Percentiles rank a stretch among this genome's conserved stretches.
Evolutionary conservation across 2,329 filamentous ascomycete species (phyloP).

Genomic region (Penicillium sp.): DNA sequence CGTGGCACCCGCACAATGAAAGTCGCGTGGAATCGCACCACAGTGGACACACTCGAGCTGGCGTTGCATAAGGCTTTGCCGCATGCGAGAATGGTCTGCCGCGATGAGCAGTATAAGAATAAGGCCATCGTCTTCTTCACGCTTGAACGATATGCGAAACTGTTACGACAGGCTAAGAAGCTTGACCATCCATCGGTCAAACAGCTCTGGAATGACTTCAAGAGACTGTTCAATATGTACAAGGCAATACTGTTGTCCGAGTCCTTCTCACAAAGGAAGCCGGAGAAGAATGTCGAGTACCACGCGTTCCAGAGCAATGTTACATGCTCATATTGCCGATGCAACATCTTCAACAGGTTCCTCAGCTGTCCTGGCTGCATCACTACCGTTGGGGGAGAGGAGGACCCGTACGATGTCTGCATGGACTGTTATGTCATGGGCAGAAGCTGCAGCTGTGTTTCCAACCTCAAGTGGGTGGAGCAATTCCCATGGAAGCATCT

Average conservation of each 20-base stretch:
- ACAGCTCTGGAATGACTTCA: slow-evolving; percentile 79
- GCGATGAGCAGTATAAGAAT: slow-evolving; percentile 98
- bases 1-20: slow-evolving; percentile 94
- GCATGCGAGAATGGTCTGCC: slow-evolving; percentile 83
- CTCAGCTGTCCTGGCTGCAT: slow-evolving; percentile 85
- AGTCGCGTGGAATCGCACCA: slow-evolving; percentile 95
- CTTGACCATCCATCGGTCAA: slow-evolving; percentile 53
- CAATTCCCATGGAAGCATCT: slow-evolving; percentile 85
- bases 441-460: slow-evolving; percentile 83
- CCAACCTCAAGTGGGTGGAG: slow-evolving; percentile 82
- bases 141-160: slow-evolving; percentile 67
- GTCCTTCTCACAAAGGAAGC: slow-evolving; percentile 64
- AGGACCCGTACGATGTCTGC: slow-evolving; percentile 89
- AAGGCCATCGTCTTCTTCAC: slow-evolving; percentile 93
- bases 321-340: slow-evolving; percentile 91
- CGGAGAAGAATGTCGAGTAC: slow-evolving; percentile 67
- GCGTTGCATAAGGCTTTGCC: slow-evolving; percentile 84
- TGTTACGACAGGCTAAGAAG: slow-evolving; percentile 55
- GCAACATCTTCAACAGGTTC: slow-evolving; percentile 97
- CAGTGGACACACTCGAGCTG: slow-evolving; percentile 81
- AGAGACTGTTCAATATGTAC: slow-evolving; percentile 71
- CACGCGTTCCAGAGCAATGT: slow-evolving; percentile 84
- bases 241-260: slow-evolving; percentile 78
- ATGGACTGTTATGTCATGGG: slow-evolving; percentile 99
- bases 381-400: slow-evolving; percentile 61